Evolutionary conservation across 106 monocot species (phyloP).

Genomic region (Phalaenopsis aphrodite): DNA sequence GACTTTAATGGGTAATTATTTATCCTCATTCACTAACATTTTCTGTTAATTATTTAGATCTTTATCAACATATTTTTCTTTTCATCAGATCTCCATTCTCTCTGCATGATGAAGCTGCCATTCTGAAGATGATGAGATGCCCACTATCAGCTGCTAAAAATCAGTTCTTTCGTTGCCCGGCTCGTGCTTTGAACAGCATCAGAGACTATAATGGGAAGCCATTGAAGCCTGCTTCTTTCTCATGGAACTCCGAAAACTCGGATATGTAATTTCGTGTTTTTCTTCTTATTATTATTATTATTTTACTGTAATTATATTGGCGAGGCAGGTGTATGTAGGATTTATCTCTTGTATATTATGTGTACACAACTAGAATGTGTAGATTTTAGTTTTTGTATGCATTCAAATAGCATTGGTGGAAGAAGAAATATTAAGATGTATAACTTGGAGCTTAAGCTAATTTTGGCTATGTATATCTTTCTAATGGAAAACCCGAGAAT

Average conservation of each 20-base stretch:
- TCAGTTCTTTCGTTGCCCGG: neutral
- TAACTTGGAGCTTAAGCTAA: too few species aligned
- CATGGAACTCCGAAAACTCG: constrained; percentile 16
- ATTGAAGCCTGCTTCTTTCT: constrained; percentile 14
- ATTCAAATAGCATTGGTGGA: neutral
- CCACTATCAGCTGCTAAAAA: constrained; percentile 6
- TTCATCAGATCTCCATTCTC: constrained; percentile 41
- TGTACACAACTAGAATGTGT: neutral
- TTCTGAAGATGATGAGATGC: constrained; percentile 38
- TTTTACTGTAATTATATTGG: neutral
- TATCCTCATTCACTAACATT: neutral
- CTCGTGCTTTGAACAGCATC: constrained; percentile 10
- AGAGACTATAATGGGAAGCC: constrained; percentile 10
- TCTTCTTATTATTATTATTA: too few species aligned
- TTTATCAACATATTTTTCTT: neutral
- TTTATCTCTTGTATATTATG: neutral
- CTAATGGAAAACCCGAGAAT: too few species aligned
- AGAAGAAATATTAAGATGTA: neutral
- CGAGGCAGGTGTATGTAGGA: neutral
- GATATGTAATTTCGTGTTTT: neutral
- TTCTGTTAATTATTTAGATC: neutral
- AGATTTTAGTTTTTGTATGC: neutral
- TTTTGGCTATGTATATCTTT: too few species aligned
- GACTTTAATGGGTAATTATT: constrained; percentile 52
- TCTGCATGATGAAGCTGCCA: constrained; percentile 42